A percentile compares a stretch with the other conserved stretches of the same genome.
These are phyloP conservation scores for Vaccinium vitisidaea DNA, from an alignment of 148 eudicot species.

Conservation along the genomic window DNA sequence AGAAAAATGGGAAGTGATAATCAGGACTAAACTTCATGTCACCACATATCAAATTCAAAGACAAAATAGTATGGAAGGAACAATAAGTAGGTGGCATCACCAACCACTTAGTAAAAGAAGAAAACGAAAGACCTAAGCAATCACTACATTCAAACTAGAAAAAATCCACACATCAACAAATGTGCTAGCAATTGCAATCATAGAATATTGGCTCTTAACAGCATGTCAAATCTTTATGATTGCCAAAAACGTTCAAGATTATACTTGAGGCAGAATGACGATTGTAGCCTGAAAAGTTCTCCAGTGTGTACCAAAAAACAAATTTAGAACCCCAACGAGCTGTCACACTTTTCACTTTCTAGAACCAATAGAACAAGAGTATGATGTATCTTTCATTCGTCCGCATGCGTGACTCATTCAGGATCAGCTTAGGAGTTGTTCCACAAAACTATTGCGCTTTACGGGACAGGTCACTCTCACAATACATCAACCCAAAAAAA, in stretches of 20 bases:
- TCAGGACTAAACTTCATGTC: slow-evolving; percentile 1
- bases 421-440: too few species aligned
- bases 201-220: not conserved
- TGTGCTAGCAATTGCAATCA: not conserved
- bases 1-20: slow-evolving; percentile 15
- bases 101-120: not conserved
- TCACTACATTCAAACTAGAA: not conserved
- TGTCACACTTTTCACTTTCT: not conserved
- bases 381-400: not conserved
- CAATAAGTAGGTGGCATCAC: not conserved
- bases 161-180: not conserved
- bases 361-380: not conserved
- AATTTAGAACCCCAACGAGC: not conserved
- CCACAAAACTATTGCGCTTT: too few species aligned
- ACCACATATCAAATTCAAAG: not conserved
- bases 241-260: not conserved
- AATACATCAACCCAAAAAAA: too few species aligned
- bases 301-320: not conserved
- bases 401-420: not conserved
- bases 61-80: not conserved
- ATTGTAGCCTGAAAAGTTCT: slow-evolving; percentile 1
- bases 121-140: not conserved
- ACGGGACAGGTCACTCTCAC: too few species aligned
- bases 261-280: not conserved
- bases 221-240: not conserved